phyloP scores from a whole-genome alignment of 805 yeast genomes.

The Wickerhamomyces bisporus region DNA sequence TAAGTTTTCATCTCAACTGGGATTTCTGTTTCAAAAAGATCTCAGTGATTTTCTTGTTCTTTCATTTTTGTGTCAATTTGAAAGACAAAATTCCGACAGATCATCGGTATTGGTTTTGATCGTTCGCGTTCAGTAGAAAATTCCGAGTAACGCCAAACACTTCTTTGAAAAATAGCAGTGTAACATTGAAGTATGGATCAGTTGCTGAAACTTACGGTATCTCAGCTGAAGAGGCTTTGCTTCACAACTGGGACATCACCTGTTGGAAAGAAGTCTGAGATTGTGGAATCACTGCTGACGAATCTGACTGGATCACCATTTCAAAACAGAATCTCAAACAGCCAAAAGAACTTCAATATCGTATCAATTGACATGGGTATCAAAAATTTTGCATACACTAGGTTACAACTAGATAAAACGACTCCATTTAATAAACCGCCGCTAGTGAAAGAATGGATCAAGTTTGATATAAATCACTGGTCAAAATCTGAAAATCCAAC shows the following conservation, averaged over 20 bases:
- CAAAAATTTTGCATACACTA: conserved; percentile 29
- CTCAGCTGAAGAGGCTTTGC: conserved; percentile 13
- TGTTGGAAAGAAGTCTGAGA: conserved; percentile 12
- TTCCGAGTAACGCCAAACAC: too few relatives aligned
- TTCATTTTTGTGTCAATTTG: not conserved
- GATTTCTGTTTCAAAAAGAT: not conserved
- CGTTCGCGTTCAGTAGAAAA: too few relatives aligned
- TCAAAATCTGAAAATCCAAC: conserved; percentile 6
- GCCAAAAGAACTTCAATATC: conserved; percentile 18
- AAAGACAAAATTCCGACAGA: too few relatives aligned
- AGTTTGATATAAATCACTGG: conserved; percentile 25
- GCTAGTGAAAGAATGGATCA: conserved; percentile 29
- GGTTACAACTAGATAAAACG: conserved; percentile 21
- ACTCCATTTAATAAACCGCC: conserved; percentile 21
- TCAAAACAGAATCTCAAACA: conserved; percentile 13
- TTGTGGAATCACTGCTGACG: conserved; percentile 6
- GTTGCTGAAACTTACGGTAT: conserved; percentile 8
- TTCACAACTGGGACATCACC: conserved; percentile 12
- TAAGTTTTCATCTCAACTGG: too few relatives aligned
- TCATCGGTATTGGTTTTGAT: too few relatives aligned
- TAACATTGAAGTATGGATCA: too few relatives aligned
- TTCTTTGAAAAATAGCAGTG: too few relatives aligned
- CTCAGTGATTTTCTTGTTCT: not conserved
- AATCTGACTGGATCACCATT: conserved; percentile 7
- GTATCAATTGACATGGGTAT: conserved; percentile 35